Base-by-base conservation (phyloP, 805 yeast genomes). In the Saccharomycopsis olivae region DNA sequence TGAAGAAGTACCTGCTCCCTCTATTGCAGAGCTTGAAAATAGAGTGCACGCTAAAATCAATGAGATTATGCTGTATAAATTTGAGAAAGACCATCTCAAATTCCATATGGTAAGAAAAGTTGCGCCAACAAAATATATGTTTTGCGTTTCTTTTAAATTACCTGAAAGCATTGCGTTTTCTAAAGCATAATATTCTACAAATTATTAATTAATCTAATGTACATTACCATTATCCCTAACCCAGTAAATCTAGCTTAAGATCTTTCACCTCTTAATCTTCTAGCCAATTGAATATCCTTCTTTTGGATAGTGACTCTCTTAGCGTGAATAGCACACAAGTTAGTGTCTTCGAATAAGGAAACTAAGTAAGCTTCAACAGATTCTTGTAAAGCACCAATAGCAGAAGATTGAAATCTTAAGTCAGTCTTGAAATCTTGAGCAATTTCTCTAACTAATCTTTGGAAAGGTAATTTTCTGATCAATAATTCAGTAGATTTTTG, bases 241-340 rank as follows among this genome's bases (percentile, higher is more conserved):
- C n/a, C n/a, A 25, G 11, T 25, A n/a, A n/a, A 13, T 13, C n/a
- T 13, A 13, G 29, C 29, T 25, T 76, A 83, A 53, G 89, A 75
- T 79, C 92, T 80, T 72, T 83, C 94, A 65, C 96, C 97, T 70
- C 96, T 80, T 64, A 89, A 78, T 73, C 97, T 83, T 73, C 96
- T 83, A 54, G 97, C 98, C 61, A 89, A 75, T 63, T 88, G 95
- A 64, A 89, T 85, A 66, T 89, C 98, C 72, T 88, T 88, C 85
- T 87, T 88, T 75, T 86, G 95, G 60, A 89, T 86, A 51, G 98
- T 89, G 55, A 89, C 97, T 71, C 98, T 82, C 79, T 92, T 89
- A 58, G 97, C 98, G 68, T 89, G 98, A 54, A 87, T 85, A 51
- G 97, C 96, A 71, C 96, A 92, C 71, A 89, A 75, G 73, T 88